Evolutionary conservation across 352 stramenopile species (phyloP).

Genomic region (Chrysophaeum taylorii): DNA sequence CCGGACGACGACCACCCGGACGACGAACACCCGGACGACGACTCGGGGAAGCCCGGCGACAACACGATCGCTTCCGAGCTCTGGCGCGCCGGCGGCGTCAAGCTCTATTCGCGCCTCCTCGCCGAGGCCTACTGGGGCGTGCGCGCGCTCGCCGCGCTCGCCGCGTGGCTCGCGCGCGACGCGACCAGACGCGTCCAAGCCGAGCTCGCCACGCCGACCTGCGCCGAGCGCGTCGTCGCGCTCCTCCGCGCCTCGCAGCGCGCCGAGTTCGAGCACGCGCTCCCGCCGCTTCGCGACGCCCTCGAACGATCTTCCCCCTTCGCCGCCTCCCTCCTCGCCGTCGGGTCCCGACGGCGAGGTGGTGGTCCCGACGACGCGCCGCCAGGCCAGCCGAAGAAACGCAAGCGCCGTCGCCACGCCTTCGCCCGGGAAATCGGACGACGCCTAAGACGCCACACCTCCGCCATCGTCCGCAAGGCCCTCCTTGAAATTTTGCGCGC

Average conservation of each 20-base stretch:
- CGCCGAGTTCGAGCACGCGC: slow-evolving; percentile 9
- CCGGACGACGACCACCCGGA: too few species aligned
- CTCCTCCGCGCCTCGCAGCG: background rate
- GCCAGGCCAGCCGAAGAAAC: too few species aligned
- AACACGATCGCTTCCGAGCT: background rate
- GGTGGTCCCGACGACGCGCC: too few species aligned
- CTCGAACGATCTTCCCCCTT: background rate
- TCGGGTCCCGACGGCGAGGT: background rate
- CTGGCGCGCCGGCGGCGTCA: background rate
- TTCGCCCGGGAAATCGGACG: background rate
- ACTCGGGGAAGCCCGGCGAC: background rate
- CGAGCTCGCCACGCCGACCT: background rate
- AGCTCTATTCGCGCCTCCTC: background rate
- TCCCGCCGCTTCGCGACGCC: background rate
- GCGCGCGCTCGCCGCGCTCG: background rate
- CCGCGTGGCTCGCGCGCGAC: background rate
- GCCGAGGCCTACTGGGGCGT: slow-evolving; percentile 10
- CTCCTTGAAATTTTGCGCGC: slow-evolving; percentile 4
- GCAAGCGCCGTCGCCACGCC: too few species aligned
- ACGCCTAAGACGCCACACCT: background rate
- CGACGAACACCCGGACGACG: background rate
- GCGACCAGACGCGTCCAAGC: background rate
- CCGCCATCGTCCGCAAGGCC: background rate
- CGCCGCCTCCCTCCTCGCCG: background rate
- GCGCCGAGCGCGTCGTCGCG: background rate